Evolutionary conservation across 805 yeast genomes (phyloP), one percentile per base, ranked within the genome.

Genomic region (Metschnikowia drakensbergensis): DNA sequence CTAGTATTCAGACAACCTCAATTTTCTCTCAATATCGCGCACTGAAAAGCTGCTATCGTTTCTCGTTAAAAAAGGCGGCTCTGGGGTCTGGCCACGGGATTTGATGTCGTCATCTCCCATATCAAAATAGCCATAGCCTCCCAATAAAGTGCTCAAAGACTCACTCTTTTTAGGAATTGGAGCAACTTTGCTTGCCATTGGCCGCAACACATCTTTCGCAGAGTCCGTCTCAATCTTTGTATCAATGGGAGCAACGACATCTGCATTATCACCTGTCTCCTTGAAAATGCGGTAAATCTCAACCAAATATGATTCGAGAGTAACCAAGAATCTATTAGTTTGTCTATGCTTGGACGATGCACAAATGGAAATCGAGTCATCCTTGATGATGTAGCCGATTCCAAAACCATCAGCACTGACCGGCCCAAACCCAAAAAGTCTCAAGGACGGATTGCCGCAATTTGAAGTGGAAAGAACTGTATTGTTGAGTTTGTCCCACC

Each of bases 401-500:
- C 84, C 84, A 63, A 78, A 80, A 4, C 84, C 84, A 37, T 74
- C 70, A 30, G 83, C 76, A 40, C 79, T 71, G 3, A 81, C 80
- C 0, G 84, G 84, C 3, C 84, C 82, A 46, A 80, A 78, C 1
- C 84, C 84, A 62, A 80, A 80, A 50, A 77, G 67, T 50, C 81
- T 68, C 46, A 80, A 65, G 0, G 84, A 77, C 2, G 84, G 83
- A 55, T 80, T 80, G 26, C 84, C 84, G 62, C 84, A 80, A 59
- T 80, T 80, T 3, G 83, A 81, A 29, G 67, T 64, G 47, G 72
- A 72, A 26, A 90, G 71, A 22, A 89, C 77, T 4, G 92, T 85
- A 55, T 83, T 86, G 67, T 88, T 88, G 50, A 90, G 68, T 61
- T 82, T 81, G 58, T 84, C 88, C 97, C 97, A 90, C 28, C 96